phyloP scores from a whole-genome alignment of 768 basidiomycete genomes.

The Boletus fagicola region DNA sequence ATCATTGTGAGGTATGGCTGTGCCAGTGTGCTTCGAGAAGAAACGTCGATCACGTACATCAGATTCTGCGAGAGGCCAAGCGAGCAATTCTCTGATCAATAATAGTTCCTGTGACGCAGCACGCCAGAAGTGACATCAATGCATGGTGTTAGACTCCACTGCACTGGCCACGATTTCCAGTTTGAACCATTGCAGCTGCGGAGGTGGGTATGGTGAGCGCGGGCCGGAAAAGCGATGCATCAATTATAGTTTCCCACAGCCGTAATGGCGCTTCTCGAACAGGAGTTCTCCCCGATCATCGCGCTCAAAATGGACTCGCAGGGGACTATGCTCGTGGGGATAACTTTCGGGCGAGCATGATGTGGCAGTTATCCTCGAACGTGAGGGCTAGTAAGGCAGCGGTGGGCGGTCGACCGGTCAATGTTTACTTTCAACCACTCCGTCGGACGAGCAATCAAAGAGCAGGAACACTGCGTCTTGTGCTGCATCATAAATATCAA shows the following conservation, averaged over 20 bases:
- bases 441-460: too few species aligned
- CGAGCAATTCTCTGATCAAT: not conserved
- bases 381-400: too few species aligned
- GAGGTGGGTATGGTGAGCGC: too few species aligned
- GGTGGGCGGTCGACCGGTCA: too few species aligned
- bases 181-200: not conserved
- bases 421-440: too few species aligned
- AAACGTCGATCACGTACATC: not conserved
- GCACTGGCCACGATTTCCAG: not conserved
- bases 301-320: too few species aligned
- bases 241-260: too few species aligned
- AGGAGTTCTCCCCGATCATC: too few species aligned
- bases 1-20: not conserved
- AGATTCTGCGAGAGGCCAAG: not conserved
- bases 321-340: too few species aligned
- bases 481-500: constrained; percentile 10
- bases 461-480: not conserved
- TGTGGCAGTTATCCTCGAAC: too few species aligned
- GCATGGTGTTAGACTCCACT: not conserved
- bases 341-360: too few species aligned
- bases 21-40: not conserved
- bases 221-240: not conserved
- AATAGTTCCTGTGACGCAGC: not conserved
- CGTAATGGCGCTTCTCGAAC: too few species aligned
- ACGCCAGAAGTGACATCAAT: not conserved